Evolutionary conservation across 306 rosid species (phyloP).

Genomic region (Crataegus laevigata): DNA sequence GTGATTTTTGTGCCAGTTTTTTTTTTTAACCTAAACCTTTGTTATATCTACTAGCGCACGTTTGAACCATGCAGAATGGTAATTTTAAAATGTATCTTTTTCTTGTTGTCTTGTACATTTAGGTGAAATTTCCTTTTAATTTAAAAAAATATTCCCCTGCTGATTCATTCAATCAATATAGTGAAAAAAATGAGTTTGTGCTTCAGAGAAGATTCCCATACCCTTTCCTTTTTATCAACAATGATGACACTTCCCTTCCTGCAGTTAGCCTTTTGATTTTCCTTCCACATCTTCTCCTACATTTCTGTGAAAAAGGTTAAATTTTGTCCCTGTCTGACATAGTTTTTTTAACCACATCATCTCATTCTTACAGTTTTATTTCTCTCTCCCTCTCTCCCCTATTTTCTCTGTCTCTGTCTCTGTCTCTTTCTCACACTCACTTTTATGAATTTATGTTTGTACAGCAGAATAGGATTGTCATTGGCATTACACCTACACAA

Average conservation of each 20-base stretch:
- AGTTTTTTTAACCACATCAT: conserved; percentile 54
- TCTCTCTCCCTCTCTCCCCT: not conserved
- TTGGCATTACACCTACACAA: not conserved
- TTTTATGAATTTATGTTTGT: conserved; percentile 1
- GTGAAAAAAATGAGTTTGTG: conserved; percentile 19
- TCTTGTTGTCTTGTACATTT: conserved; percentile 39
- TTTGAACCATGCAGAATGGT: conserved; percentile 34
- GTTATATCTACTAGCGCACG: conserved; percentile 30
- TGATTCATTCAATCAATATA: conserved; percentile 32
- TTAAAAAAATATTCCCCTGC: not conserved
- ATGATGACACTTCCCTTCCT: conserved; percentile 69
- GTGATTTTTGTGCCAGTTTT: not conserved
- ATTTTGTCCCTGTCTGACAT: conserved; percentile 74
- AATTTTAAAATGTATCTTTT: conserved; percentile 9
- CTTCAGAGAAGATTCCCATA: conserved; percentile 83
- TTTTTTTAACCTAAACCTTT: not conserved
- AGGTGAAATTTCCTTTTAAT: conserved; percentile 23
- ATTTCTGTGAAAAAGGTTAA: conserved; percentile 91
- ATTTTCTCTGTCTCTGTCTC: conserved; percentile 16
- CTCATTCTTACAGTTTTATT: conserved; percentile 14
- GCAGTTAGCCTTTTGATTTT: conserved; percentile 46
- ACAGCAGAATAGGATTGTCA: conserved; percentile 1
- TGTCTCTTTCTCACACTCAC: conserved; percentile 21
- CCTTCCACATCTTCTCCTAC: conserved; percentile 79
- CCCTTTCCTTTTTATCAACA: conserved; percentile 62